Conservation (phyloP, 495 filamentous ascomycete genomes). For the Hypoxylon cercidicola region DNA sequence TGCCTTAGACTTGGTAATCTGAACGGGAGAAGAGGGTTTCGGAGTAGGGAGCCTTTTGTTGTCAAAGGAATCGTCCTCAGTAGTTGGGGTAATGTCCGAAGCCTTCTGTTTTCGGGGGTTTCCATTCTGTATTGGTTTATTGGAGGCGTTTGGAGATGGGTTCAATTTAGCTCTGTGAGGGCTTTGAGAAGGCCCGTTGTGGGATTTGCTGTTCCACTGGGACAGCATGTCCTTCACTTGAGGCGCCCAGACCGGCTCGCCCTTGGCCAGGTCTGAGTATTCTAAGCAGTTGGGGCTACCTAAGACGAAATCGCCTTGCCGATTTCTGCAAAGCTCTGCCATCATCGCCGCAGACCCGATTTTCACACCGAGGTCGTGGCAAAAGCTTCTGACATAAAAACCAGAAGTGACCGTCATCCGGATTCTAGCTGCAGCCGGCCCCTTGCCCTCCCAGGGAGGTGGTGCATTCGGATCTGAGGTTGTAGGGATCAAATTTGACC, state of each 20-base stretch:
- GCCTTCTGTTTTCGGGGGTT: not conserved
- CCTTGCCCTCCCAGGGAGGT: constrained; percentile 58
- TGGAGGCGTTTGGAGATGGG: constrained; percentile 1
- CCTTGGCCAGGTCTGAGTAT: constrained; percentile 79
- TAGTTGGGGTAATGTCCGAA: not conserved
- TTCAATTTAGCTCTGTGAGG: constrained; percentile 29
- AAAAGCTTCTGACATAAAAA: constrained; percentile 95
- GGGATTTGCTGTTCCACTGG: constrained; percentile 58
- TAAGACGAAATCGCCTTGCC: constrained; percentile 82
- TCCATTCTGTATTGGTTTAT: not conserved
- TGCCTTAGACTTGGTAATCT: constrained; percentile 9
- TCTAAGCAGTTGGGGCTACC: constrained; percentile 75
- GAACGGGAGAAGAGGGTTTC: constrained; percentile 15
- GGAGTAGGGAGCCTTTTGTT: constrained; percentile 9
- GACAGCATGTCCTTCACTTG: constrained; percentile 73
- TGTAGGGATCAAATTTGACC: constrained; percentile 49
- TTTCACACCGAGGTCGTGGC: constrained; percentile 89
- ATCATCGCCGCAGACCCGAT: constrained; percentile 85
- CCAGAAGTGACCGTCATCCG: constrained; percentile 94
- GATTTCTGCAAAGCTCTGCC: constrained; percentile 81
- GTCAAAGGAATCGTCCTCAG: constrained; percentile 3
- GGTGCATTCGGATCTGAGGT: constrained; percentile 47
- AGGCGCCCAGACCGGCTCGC: constrained; percentile 85
- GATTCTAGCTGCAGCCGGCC: constrained; percentile 78
- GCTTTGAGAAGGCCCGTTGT: constrained; percentile 14